A percentile compares a stretch with the other conserved stretches of the same genome.
phyloP scores from a whole-genome alignment of 108 stramenopile species.

The Cyclotella kingstonii region DNA sequence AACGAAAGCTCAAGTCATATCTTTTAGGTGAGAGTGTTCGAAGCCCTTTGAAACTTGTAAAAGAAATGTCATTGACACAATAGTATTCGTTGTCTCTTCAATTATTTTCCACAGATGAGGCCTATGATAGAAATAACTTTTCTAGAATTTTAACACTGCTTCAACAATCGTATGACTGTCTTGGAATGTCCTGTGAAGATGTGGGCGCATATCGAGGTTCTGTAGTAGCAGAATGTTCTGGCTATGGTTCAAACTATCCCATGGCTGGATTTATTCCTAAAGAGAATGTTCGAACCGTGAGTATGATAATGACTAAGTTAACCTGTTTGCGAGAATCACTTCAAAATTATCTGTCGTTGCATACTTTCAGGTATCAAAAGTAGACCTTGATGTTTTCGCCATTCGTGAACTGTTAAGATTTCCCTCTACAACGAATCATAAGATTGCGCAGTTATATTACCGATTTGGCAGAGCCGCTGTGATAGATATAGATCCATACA shows the following conservation, averaged over 20 bases:
- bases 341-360: not conserved
- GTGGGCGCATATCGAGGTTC: constrained; percentile 50
- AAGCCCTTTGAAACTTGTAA: too few species aligned
- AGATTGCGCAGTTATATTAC: constrained; percentile 63
- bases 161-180: constrained; percentile 67
- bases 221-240: constrained; percentile 42
- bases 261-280: constrained; percentile 63
- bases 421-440: constrained; percentile 32
- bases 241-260: constrained; percentile 28
- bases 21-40: constrained; percentile 24
- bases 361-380: constrained; percentile 27
- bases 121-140: constrained; percentile 45
- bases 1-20: constrained; percentile 59
- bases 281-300: constrained; percentile 40
- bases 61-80: too few species aligned
- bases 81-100: too few species aligned
- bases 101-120: constrained; percentile 19
- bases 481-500: constrained; percentile 54
- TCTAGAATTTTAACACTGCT: constrained; percentile 47
- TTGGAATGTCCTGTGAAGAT: constrained; percentile 74
- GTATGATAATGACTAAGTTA: too few species aligned
- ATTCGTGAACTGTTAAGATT: constrained; percentile 33
- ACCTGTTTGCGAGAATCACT: too few species aligned
- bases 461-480: constrained; percentile 69
- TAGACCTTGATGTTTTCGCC: constrained; percentile 71